Conservation (phyloP, 805 yeast genomes). For the Candida pseudofarinosa region DNA sequence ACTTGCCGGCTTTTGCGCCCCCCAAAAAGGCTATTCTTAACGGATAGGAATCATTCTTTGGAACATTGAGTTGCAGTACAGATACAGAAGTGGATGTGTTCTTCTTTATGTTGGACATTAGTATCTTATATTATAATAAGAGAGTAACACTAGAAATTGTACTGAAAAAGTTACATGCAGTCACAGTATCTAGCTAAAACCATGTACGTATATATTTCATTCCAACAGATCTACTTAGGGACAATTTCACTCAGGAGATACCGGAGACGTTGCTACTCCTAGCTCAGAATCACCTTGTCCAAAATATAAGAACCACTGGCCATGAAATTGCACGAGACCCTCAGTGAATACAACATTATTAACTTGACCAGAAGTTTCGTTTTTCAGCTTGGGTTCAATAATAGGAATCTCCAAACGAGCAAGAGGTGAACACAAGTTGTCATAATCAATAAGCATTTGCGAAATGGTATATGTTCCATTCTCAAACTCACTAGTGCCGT, state of each 20-base stretch:
- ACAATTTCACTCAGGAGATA: too few relatives aligned
- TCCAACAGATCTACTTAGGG: too few relatives aligned
- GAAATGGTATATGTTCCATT: slow-evolving; percentile 31
- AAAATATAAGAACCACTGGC: slow-evolving; percentile 38
- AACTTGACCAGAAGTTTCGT: slow-evolving; percentile 38
- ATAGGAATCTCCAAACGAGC: slow-evolving; percentile 35
- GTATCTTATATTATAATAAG: too few relatives aligned
- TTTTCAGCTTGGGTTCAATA: slow-evolving; percentile 28
- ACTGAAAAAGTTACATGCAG: too few relatives aligned
- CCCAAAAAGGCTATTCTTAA: slow-evolving; percentile 60
- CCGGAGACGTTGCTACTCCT: slow-evolving; percentile 41
- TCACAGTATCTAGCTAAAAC: too few relatives aligned
- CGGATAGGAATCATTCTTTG: slow-evolving; percentile 27
- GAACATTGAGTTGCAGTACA: not conserved
- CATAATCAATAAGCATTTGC: slow-evolving; percentile 41
- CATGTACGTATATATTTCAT: too few relatives aligned
- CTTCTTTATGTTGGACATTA: not conserved
- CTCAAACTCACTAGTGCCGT: slow-evolving; percentile 29
- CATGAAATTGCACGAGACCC: slow-evolving; percentile 39
- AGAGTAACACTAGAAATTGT: too few relatives aligned
- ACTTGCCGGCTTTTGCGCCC: slow-evolving; percentile 56
- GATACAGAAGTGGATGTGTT: not conserved
- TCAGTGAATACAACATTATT: slow-evolving; percentile 41
- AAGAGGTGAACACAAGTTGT: slow-evolving; percentile 32
- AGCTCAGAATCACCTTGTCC: slow-evolving; percentile 43